Percentiles rank a stretch among this genome's conserved stretches.
These are phyloP conservation scores for Psilocybe cyanescens DNA, from an alignment of 768 basidiomycete species.

Conservation along the genomic window DNA sequence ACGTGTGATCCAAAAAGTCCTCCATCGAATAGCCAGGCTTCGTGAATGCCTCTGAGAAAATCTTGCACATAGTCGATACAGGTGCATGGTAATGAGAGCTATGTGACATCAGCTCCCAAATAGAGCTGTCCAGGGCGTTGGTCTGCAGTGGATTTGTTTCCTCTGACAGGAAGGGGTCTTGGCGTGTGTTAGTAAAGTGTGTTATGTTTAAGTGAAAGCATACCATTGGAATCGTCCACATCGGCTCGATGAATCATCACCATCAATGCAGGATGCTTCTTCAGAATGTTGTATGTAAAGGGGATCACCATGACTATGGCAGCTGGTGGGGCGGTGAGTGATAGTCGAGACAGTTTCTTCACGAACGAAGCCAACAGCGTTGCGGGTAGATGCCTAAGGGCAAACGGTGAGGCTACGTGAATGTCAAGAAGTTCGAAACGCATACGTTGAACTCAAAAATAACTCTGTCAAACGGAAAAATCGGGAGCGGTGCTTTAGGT, in stretches of 20 bases:
- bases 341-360: constrained; percentile 86
- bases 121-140: constrained; percentile 80
- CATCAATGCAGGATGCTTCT: constrained; percentile 91
- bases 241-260: constrained; percentile 81
- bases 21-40: constrained; percentile 90
- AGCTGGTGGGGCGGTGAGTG: constrained; percentile 85
- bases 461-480: constrained; percentile 94
- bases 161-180: constrained; percentile 67
- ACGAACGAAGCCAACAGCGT: constrained; percentile 94
- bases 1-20: constrained; percentile 95
- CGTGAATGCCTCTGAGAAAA: constrained; percentile 93
- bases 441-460: constrained; percentile 89
- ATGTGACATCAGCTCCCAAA: constrained; percentile 91
- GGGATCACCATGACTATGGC: constrained; percentile 91
- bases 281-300: constrained; percentile 93
- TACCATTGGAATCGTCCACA: constrained; percentile 41
- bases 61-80: constrained; percentile 85
- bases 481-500: constrained; percentile 89
- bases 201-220: background rate
- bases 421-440: constrained; percentile 23
- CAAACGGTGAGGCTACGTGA: background rate
- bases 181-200: background rate
- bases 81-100: constrained; percentile 82
- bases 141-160: constrained; percentile 80
- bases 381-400: constrained; percentile 75